phyloP scores from a whole-genome alignment of 805 yeast genomes.

The Starmerella davenportii region DNA sequence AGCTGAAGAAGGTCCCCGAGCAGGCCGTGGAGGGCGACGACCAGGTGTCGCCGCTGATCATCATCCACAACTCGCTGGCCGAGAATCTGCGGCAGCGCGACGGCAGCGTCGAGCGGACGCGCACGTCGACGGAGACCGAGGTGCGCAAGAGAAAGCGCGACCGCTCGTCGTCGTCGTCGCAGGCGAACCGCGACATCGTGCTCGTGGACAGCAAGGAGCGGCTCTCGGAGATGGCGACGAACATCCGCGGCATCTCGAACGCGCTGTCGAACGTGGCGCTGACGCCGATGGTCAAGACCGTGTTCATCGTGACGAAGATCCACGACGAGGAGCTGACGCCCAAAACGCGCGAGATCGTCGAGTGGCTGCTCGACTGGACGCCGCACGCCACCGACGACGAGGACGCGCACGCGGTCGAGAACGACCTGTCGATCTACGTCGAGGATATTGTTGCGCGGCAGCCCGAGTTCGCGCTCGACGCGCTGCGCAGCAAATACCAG shows the following conservation, averaged over 20 bases:
- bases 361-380: constrained; percentile 17
- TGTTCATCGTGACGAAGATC: constrained; percentile 16
- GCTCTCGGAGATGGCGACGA: constrained; percentile 18
- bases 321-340: constrained; percentile 15
- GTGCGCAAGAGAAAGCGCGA: constrained; percentile 2
- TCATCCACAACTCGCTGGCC: constrained; percentile 14
- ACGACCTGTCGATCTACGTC: constrained; percentile 40
- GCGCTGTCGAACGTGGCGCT: constrained; percentile 17
- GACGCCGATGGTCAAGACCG: constrained; percentile 14
- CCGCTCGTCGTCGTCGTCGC: constrained; percentile 10
- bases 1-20: too few species aligned
- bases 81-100: constrained; percentile 7
- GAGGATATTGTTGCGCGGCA: constrained; percentile 49
- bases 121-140: background rate
- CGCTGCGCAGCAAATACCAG: constrained; percentile 33
- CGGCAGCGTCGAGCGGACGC: background rate
- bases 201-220: constrained; percentile 19
- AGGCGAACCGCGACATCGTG: constrained; percentile 17
- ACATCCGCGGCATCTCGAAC: constrained; percentile 19
- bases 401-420: background rate
- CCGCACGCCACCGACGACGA: constrained; percentile 3
- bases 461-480: constrained; percentile 42
- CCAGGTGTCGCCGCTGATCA: constrained; percentile 4
- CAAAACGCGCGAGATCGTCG: constrained; percentile 12
- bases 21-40: too few species aligned